Conservation (phyloP, 257 asterid genomes). For the Solanum microdontum region DNA sequence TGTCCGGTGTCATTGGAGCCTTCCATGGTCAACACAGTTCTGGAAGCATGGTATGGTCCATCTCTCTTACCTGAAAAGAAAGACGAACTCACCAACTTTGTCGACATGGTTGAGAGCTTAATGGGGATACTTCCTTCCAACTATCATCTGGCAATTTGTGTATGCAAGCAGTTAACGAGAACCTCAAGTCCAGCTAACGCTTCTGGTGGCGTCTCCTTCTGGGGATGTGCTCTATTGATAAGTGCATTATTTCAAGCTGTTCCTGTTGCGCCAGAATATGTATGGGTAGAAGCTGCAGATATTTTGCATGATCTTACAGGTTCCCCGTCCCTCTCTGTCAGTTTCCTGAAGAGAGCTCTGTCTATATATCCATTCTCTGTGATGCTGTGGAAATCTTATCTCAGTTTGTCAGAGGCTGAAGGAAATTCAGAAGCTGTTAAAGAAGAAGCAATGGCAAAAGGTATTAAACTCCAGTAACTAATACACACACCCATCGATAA, state of each 20-base stretch:
- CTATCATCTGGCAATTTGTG: constrained; percentile 24
- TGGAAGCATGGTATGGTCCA: constrained; percentile 24
- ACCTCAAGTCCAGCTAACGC: neutral
- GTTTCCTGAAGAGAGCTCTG: constrained; percentile 25
- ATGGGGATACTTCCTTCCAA: constrained; percentile 36
- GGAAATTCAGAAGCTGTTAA: constrained; percentile 7
- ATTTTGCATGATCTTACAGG: constrained; percentile 14
- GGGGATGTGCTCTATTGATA: constrained; percentile 35
- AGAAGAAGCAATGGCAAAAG: constrained; percentile 24
- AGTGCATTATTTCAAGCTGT: constrained; percentile 31
- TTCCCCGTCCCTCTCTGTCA: constrained; percentile 7
- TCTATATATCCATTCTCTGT: constrained; percentile 29
- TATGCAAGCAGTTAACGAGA: constrained; percentile 14
- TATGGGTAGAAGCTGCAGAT: constrained; percentile 33
- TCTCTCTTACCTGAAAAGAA: constrained; percentile 15
- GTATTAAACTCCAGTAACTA: constrained; percentile 19
- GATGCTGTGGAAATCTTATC: constrained; percentile 27
- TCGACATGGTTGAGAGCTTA: constrained; percentile 28
- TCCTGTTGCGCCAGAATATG: constrained; percentile 34
- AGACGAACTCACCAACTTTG: constrained; percentile 11
- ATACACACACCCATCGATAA: neutral
- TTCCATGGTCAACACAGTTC: constrained; percentile 16
- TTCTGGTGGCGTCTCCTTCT: constrained; percentile 18
- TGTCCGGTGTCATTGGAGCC: constrained; percentile 20
- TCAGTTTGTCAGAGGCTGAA: constrained; percentile 4